Evolutionary conservation across 2,329 filamentous ascomycete genomes (phyloP).

Genomic region (Rosellinia necatrix): DNA sequence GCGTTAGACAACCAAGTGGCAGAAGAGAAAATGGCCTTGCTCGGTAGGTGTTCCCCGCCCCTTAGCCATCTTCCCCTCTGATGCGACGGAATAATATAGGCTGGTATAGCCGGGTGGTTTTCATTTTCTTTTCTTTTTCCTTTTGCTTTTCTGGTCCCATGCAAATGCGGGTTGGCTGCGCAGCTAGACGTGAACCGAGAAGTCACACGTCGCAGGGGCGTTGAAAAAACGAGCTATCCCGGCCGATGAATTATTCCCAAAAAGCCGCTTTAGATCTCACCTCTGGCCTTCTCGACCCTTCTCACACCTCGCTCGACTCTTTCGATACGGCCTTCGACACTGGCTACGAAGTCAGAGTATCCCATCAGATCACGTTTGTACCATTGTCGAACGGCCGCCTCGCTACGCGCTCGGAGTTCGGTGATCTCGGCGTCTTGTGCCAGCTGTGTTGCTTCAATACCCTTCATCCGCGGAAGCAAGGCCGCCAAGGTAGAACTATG

Average conservation of each 20-base stretch:
- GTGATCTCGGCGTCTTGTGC: slow-evolving; percentile 66
- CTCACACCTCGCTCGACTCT: slow-evolving; percentile 68
- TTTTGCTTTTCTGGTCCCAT: too few relatives aligned
- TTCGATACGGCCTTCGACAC: slow-evolving; percentile 70
- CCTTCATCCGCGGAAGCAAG: slow-evolving; percentile 65
- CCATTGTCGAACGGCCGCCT: slow-evolving; percentile 67
- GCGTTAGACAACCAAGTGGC: neutral
- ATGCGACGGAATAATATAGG: neutral
- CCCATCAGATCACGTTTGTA: slow-evolving; percentile 74
- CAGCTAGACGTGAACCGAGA: neutral
- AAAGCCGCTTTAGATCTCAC: slow-evolving; percentile 46
- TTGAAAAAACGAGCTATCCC: neutral
- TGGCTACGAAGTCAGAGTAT: slow-evolving; percentile 70
- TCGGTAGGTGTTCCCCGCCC: neutral
- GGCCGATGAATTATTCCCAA: neutral
- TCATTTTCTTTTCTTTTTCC: neutral
- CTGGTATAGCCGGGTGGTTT: neutral
- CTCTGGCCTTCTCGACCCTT: slow-evolving; percentile 64
- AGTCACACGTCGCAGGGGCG: too few relatives aligned
- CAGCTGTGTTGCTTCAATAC: slow-evolving; percentile 62
- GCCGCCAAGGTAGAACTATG: slow-evolving; percentile 61
- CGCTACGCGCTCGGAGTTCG: slow-evolving; percentile 67
- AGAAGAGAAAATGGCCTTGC: neutral
- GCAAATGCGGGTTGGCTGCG: neutral
- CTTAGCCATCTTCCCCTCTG: neutral